Percentiles rank a stretch among this genome's conserved stretches.
phyloP scores from a whole-genome alignment of 192 early-diverging fungal genomes.

The Coemansia sp. region DNA sequence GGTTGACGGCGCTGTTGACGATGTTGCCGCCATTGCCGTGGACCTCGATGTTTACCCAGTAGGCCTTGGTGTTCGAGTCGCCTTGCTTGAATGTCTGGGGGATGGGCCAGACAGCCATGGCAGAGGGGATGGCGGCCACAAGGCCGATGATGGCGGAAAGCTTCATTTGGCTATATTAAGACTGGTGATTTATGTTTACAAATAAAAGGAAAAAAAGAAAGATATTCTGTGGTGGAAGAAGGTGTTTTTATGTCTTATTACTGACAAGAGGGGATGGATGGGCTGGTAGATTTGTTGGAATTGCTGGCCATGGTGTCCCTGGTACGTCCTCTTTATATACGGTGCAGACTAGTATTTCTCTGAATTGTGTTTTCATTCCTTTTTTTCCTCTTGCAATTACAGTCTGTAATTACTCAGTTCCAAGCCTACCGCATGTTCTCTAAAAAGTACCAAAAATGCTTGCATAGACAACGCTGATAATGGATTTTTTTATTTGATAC shows the following conservation, averaged over 20 bases:
- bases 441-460: no score
- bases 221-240: neutral
- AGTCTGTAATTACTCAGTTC: no score
- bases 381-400: no score
- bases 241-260: no score
- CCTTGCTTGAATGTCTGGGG: slow-evolving; percentile 33
- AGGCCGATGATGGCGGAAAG: slow-evolving; percentile 32
- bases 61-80: slow-evolving; percentile 28
- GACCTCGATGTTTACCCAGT: slow-evolving; percentile 18
- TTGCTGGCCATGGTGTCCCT: no score
- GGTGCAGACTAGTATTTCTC: no score
- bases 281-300: no score
- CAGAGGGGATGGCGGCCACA: slow-evolving; percentile 30
- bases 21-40: slow-evolving; percentile 20
- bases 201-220: neutral
- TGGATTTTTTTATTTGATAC: neutral
- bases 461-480: no score
- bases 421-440: no score
- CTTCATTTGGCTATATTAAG: slow-evolving; percentile 19
- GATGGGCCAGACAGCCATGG: slow-evolving; percentile 43
- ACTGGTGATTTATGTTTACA: neutral
- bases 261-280: no score
- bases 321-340: no score
- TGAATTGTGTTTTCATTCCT: no score
- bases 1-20: slow-evolving; percentile 25